Percentiles rank a stretch among this genome's conserved stretches.
Evolutionary conservation across 2,329 filamentous ascomycete species (phyloP).

Genomic region (Xylaria sp.): DNA sequence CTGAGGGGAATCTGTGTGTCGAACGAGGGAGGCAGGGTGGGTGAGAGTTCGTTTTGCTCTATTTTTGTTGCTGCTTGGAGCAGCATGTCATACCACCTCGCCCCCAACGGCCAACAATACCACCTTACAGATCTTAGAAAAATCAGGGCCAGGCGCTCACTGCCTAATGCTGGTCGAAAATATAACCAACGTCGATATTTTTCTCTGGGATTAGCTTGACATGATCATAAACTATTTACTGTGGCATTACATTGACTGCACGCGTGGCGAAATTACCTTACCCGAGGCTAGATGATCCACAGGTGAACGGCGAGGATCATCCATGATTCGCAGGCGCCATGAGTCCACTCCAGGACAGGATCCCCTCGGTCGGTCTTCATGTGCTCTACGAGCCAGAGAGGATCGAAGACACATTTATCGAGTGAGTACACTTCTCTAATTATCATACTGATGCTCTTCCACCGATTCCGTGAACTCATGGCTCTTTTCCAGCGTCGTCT

Average conservation of each 20-base stretch:
- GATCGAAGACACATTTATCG: slow-evolving; percentile 18
- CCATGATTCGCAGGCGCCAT: slow-evolving; percentile 27
- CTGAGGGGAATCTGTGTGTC: background rate
- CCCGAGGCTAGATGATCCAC: slow-evolving; percentile 10
- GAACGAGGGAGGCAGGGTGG: slow-evolving; percentile 10
- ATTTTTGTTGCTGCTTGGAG: background rate
- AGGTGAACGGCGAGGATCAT: slow-evolving; percentile 9
- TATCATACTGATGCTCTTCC: background rate
- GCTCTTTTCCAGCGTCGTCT: slow-evolving; percentile 22
- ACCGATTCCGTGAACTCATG: slow-evolving; percentile 7
- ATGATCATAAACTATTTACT: slow-evolving; percentile 13
- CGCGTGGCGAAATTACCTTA: background rate
- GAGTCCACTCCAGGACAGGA: slow-evolving; percentile 23
- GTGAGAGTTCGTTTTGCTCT: slow-evolving; percentile 3
- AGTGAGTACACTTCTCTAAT: slow-evolving; percentile 24
- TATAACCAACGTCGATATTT: slow-evolving; percentile 22
- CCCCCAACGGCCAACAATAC: slow-evolving; percentile 22
- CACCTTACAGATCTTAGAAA: slow-evolving; percentile 16
- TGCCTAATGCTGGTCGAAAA: slow-evolving; percentile 16
- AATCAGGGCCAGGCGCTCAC: slow-evolving; percentile 18
- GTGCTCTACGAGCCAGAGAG: slow-evolving; percentile 34
- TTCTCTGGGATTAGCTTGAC: background rate
- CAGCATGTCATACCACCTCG: slow-evolving; percentile 22
- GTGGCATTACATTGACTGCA: slow-evolving; percentile 2
- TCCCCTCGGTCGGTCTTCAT: slow-evolving; percentile 32